Evolutionary conservation across 768 basidiomycete genomes (phyloP), one percentile per base, ranked within the genome.

Genomic region (Termitomyces sp.): DNA sequence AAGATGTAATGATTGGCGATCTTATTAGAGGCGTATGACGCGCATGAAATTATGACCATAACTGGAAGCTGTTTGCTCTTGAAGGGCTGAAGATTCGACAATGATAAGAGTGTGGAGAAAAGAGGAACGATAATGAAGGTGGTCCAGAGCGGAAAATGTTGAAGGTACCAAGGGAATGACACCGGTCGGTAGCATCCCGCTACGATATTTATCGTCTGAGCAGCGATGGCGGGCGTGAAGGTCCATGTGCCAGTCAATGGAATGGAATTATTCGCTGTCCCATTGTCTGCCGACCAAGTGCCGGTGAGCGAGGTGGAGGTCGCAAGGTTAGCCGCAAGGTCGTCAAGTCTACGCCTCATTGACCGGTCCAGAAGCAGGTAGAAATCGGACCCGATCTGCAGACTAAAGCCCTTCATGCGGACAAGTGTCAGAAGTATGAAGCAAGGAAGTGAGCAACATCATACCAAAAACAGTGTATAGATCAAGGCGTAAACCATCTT

Each of bases 401-500:
- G 74, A 49, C 89, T 89, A 64, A 93, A 92, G 3, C 91, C 91
- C 80, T 82, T 54, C 3, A 50, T 43, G 11, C 27, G 33, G 52
- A 36, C 29, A 18, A 42, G 12, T 15, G 18, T 39, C 47, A 45
- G 10, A 22, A 18, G 11, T 18, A 41, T 35, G 20, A 53, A 29
- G 29, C 33, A 35, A 49, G n/a, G 31, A 50, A 46, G 22, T 2
- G 7, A 18, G 18, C 33, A 59, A 54, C 40, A 38, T 42, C 41
- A 5, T 58, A 81, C 81, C 65, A 93, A 68, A 66, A 91, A 93
- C 7, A 92, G 72, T 0, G 91, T 91, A 61, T 91, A 92, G 31
- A 93, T 90, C 57, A 93, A 75, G n/a, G 91, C 88, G 56, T 90
- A 91, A 16, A 92, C 89, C 85, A 93, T 88, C 69, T 89, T 89